Evolutionary conservation across 768 basidiomycete genomes (phyloP).

Genomic region (Nevesoporus exiguus): DNA sequence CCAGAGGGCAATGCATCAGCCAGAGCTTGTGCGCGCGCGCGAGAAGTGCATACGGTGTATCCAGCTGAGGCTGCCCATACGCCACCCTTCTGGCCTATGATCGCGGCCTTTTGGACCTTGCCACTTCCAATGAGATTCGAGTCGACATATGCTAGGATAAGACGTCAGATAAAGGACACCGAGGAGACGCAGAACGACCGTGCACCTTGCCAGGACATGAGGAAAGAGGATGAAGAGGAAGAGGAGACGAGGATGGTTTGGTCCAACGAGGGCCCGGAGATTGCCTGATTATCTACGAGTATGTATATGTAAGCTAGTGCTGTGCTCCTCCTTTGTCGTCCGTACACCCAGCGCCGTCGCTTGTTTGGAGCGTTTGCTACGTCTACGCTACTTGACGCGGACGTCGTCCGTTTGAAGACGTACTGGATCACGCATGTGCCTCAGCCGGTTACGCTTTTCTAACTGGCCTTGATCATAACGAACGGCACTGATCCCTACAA

Average conservation of each 20-base stretch:
- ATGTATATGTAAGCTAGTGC: conserved; percentile 29
- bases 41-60: conserved; percentile 12
- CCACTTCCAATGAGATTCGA: conserved; percentile 69
- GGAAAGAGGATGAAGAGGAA: conserved; percentile 4
- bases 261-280: conserved; percentile 10
- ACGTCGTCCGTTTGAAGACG: too few relatives aligned
- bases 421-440: too few relatives aligned
- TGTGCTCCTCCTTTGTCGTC: not conserved
- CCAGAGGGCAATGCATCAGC: not conserved
- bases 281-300: conserved; percentile 30
- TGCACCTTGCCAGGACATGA: conserved; percentile 77
- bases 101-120: conserved; percentile 69
- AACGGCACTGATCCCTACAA: too few relatives aligned
- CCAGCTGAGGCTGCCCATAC: conserved; percentile 28
- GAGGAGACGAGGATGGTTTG: not conserved
- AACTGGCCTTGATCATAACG: too few relatives aligned
- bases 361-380: not conserved
- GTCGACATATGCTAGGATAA: conserved; percentile 73
- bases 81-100: conserved; percentile 29
- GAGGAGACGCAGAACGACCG: conserved; percentile 18
- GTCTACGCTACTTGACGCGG: not conserved
- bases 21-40: not conserved
- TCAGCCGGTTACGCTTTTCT: too few relatives aligned
- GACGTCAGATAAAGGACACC: conserved; percentile 19
- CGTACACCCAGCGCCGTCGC: too few relatives aligned